Conservation (phyloP, 2,329 filamentous ascomycete species). For the Ilyonectria mors-panacis region DNA sequence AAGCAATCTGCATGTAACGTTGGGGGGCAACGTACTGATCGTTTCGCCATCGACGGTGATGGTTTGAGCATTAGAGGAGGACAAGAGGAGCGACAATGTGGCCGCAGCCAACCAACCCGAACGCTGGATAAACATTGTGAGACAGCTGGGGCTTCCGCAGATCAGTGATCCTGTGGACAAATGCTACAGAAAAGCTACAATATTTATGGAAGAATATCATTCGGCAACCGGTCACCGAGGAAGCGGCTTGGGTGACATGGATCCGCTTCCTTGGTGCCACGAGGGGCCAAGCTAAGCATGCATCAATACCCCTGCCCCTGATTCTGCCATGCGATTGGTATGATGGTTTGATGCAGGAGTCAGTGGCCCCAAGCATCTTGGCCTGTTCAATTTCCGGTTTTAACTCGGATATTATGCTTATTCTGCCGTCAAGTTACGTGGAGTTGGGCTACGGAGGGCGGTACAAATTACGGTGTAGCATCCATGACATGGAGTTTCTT, state of each 20-base stretch:
- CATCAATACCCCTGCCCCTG: background rate
- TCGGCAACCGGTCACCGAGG: background rate
- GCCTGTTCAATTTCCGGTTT: background rate
- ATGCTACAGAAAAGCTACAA: slow-evolving; percentile 7
- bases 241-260: background rate
- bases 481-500: too few relatives aligned
- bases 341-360: background rate
- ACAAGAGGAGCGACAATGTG: slow-evolving; percentile 22
- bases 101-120: slow-evolving; percentile 25
- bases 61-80: slow-evolving; percentile 39
- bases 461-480: background rate
- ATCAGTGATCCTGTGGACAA: slow-evolving; percentile 4
- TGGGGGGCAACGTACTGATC: slow-evolving; percentile 33
- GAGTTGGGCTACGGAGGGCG: background rate
- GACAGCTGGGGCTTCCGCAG: slow-evolving; percentile 12
- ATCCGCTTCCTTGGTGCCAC: slow-evolving; percentile 2
- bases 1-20: background rate
- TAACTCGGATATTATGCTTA: background rate
- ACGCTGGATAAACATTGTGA: slow-evolving; percentile 24
- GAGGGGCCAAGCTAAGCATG: slow-evolving; percentile 15
- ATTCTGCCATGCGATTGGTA: background rate
- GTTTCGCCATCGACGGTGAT: slow-evolving; percentile 39
- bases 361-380: too few relatives aligned
- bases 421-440: background rate
- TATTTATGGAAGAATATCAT: slow-evolving; percentile 10